A percentile compares a stretch with the other conserved stretches of the same genome.
Evolutionary conservation across 768 basidiomycete species (phyloP).

Genomic region (Boletellus emodensis): DNA sequence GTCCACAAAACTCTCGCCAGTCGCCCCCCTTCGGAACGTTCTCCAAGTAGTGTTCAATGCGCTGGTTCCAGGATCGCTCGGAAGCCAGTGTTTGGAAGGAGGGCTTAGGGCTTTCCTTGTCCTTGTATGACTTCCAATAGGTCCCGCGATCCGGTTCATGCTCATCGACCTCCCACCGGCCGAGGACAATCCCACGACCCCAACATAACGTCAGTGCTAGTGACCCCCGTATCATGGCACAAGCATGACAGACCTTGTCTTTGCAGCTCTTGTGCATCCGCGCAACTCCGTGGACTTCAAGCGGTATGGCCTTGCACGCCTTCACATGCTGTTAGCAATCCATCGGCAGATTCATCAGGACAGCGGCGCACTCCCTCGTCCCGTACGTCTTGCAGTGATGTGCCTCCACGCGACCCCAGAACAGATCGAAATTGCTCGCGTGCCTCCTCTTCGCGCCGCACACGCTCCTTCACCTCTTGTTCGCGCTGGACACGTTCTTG

Average conservation of each 20-base stretch:
- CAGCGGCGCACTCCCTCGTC: constrained; percentile 29
- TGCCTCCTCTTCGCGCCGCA: constrained; percentile 17
- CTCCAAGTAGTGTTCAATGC: too few species aligned
- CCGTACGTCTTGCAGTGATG: constrained; percentile 27
- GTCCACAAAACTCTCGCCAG: too few species aligned
- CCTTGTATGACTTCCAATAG: too few species aligned
- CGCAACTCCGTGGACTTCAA: constrained; percentile 23
- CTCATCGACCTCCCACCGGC: constrained; percentile 27
- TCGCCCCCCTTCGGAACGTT: too few species aligned
- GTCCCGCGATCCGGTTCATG: too few species aligned
- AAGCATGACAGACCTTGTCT: constrained; percentile 12
- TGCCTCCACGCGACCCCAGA: constrained; percentile 15
- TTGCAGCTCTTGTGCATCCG: constrained; percentile 21
- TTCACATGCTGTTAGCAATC: constrained; percentile 18
- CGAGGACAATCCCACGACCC: constrained; percentile 18
- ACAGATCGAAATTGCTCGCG: constrained; percentile 21
- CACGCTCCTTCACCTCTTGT: constrained; percentile 15
- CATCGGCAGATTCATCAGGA: constrained; percentile 26
- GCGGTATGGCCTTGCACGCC: constrained; percentile 22
- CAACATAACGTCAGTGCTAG: constrained; percentile 5
- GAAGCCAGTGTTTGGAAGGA: too few species aligned
- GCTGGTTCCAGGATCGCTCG: too few species aligned
- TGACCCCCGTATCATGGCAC: neutral
- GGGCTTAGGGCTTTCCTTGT: too few species aligned
- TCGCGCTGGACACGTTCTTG: constrained; percentile 17